Evolutionary conservation across 345 rosid genomes (phyloP).

Genomic region (Eucalyptus marginata): DNA sequence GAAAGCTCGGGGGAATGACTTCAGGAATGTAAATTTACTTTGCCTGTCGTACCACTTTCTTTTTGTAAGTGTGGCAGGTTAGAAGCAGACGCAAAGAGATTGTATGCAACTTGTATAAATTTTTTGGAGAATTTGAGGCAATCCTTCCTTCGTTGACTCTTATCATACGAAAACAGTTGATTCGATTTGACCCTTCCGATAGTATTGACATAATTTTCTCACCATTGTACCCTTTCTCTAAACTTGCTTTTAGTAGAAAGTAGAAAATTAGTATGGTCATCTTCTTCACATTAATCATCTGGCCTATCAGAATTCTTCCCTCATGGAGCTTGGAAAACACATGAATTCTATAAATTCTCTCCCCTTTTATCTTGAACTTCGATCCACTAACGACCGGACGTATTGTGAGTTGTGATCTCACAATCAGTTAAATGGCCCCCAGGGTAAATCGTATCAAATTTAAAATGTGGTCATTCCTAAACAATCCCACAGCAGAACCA

Average conservation of each 20-base stretch:
- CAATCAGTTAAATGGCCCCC: background rate
- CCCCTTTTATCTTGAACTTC: background rate
- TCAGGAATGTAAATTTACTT: background rate
- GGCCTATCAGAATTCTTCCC: background rate
- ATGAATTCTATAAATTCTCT: background rate
- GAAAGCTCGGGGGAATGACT: conserved; percentile 63
- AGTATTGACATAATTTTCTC: background rate
- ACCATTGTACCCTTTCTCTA: background rate
- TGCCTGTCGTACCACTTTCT: background rate
- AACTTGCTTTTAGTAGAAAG: background rate
- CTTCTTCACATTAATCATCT: background rate
- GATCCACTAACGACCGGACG: background rate
- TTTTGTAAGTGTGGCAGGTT: background rate
- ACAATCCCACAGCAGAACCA: background rate
- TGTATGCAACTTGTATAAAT: background rate
- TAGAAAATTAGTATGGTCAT: background rate
- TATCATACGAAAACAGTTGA: background rate
- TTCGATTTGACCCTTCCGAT: background rate
- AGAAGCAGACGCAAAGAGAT: background rate
- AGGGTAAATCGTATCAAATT: background rate
- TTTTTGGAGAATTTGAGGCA: background rate
- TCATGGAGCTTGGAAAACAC: background rate
- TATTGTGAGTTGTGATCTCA: background rate
- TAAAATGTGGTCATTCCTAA: background rate
- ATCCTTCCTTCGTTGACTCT: background rate